Evolutionary conservation across 2,329 filamentous ascomycete genomes (phyloP), one percentile per base, ranked within the genome.

Genomic region (Aureobasidium sp.): DNA sequence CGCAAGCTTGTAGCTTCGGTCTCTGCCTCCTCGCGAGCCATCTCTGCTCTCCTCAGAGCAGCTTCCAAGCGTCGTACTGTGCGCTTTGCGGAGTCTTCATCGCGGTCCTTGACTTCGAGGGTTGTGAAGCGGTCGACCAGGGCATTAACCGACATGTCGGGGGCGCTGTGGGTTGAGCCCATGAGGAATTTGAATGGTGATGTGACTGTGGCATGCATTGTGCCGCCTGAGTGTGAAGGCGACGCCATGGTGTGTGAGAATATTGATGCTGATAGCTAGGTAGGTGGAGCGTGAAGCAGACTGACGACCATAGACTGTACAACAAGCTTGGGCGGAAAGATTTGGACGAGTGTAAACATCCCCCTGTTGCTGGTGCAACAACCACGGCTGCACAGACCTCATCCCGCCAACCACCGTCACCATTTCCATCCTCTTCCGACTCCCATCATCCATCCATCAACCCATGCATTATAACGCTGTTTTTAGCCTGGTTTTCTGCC

Each of bases 121-220:
- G 79, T 82, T 76, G 90, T 89, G 74, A 90, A 90, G 73, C 89
- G 87, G 69, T 83, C 85, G 64, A 89, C 87, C 69, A 81, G 74
- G 44, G 76, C 76, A 29, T 58, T 42, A 34, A 62, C 61, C 44
- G 53, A 45, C 37, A 59, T 59, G 54, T 62, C 61, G 16, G 61
- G 61, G 27, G 61, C 61, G 54, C 53, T 59, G 29, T 48, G 53
- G 21, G 61, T 25, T 25, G 61, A 54, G 7, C 44, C 32, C 53
- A 62, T 49, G 37, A 49, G 61, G 39, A 59, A 62, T 16, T 41
- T 59, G 57, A 59, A 59, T 10, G 57, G 57, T 14, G 57, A 59
- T 49, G 39, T 45, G 34, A 59, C 30, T 34, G 44, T 2, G 57
- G 16, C 44, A 27, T 59, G 57, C 57, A 50, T 59, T 32, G 57